These are phyloP conservation scores for Rhododendron williamsianum DNA, from an alignment of 148 eudicot species.

Conservation along the genomic window DNA sequence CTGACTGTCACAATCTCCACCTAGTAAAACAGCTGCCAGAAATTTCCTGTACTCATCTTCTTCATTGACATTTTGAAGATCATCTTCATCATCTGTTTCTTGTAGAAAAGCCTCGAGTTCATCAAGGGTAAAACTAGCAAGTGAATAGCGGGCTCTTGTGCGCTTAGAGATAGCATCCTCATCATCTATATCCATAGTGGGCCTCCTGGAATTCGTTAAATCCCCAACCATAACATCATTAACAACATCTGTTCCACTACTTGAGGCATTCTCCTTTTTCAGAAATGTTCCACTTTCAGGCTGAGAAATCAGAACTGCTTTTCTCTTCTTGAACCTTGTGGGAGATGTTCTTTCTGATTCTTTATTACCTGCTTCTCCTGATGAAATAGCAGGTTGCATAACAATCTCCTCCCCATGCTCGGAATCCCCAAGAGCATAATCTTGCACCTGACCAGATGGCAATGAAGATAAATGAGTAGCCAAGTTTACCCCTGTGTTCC, in stretches of 20 bases:
- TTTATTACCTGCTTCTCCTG: slow-evolving; percentile 16
- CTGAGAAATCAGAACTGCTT: slow-evolving; percentile 18
- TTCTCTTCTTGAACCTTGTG: slow-evolving; percentile 23
- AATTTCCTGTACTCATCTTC: slow-evolving; percentile 95
- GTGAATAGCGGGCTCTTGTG: slow-evolving; percentile 95
- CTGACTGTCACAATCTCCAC: slow-evolving; percentile 43
- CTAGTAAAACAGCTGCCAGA: slow-evolving; percentile 84
- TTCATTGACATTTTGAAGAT: slow-evolving; percentile 82
- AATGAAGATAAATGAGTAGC: slow-evolving; percentile 11
- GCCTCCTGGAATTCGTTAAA: slow-evolving; percentile 13
- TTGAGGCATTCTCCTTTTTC: slow-evolving; percentile 31
- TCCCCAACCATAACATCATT: slow-evolving; percentile 29
- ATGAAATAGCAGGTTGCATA: slow-evolving; percentile 18
- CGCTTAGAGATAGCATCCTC: slow-evolving; percentile 91
- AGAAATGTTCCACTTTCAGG: slow-evolving; percentile 25
- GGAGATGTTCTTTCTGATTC: slow-evolving; percentile 10
- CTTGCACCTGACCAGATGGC: slow-evolving; percentile 19
- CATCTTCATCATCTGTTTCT: slow-evolving; percentile 94
- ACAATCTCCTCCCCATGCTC: slow-evolving; percentile 33
- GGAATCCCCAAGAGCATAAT: slow-evolving; percentile 21
- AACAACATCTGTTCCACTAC: slow-evolving; percentile 28
- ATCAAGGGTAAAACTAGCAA: slow-evolving; percentile 89
- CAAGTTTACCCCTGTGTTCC: slow-evolving; percentile 16
- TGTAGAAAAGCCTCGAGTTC: slow-evolving; percentile 95
- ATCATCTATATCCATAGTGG: slow-evolving; percentile 36